Conservation (phyloP, 768 basidiomycete genomes). For the Lentinula edodes region DNA sequence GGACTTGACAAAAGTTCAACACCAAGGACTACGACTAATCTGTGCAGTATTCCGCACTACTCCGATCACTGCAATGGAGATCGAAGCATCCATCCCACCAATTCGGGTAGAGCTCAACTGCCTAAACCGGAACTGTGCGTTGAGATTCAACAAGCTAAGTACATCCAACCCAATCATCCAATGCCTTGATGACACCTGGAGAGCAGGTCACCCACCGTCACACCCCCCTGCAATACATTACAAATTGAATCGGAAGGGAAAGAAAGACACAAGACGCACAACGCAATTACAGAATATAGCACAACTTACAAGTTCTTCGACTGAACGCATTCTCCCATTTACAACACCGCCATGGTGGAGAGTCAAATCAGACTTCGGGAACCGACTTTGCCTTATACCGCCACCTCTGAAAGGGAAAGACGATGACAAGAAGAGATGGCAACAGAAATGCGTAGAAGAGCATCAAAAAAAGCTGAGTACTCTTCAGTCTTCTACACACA, state of each 20-base stretch:
- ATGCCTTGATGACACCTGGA: not conserved
- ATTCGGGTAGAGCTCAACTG: not conserved
- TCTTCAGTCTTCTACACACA: too few species aligned
- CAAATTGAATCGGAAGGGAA: not conserved
- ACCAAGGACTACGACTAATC: too few species aligned
- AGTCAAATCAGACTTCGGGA: not conserved
- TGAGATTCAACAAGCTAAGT: not conserved
- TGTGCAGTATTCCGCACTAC: too few species aligned
- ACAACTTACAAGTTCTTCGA: not conserved
- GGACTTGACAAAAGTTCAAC: too few species aligned
- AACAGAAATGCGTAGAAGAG: too few species aligned
- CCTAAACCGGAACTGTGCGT: not conserved
- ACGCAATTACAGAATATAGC: slow-evolving; percentile 3
- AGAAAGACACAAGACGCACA: not conserved
- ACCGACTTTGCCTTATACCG: not conserved
- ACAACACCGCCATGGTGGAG: not conserved
- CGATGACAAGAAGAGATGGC: not conserved
- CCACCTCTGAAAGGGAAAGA: not conserved
- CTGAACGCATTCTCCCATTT: not conserved
- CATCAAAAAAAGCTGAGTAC: too few species aligned
- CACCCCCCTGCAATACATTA: slow-evolving; percentile 8
- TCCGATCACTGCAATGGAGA: too few species aligned
- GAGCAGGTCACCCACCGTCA: slow-evolving; percentile 1
- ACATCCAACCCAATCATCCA: slow-evolving; percentile 11
- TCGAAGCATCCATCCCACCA: too few species aligned